Evolutionary conservation across 305 asterid species (phyloP).

Genomic region (Fraxinus velutina): DNA sequence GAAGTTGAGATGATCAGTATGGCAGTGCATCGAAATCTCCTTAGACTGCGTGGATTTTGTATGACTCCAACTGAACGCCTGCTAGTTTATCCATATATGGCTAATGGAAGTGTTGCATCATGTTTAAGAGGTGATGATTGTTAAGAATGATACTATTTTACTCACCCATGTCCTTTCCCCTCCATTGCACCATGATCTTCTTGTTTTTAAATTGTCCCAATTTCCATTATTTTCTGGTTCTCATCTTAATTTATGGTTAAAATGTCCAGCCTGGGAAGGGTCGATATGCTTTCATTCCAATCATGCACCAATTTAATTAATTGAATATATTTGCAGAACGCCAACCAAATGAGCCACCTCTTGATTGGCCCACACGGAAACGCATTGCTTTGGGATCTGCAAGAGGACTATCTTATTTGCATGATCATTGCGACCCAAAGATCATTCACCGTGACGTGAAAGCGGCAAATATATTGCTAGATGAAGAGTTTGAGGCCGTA

Average conservation of each 20-base stretch:
- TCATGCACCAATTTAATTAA: neutral
- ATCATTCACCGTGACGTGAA: constrained; percentile 61
- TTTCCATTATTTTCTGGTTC: neutral
- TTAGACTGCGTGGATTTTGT: constrained; percentile 55
- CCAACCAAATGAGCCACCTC: constrained; percentile 50
- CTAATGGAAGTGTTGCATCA: constrained; percentile 64
- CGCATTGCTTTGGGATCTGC: constrained; percentile 57
- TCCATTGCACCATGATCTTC: neutral
- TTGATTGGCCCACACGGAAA: constrained; percentile 54
- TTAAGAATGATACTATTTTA: constrained; percentile 7
- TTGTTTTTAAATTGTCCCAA: neutral
- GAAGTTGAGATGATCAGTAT: constrained; percentile 59
- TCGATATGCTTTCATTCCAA: neutral
- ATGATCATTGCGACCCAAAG: constrained; percentile 60
- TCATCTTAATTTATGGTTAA: neutral
- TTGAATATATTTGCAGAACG: constrained; percentile 36
- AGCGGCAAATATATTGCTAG: constrained; percentile 57
- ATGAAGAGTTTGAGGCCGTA: constrained; percentile 62
- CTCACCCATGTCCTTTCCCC: neutral
- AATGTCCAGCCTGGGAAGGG: neutral
- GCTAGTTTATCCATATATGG: constrained; percentile 63
- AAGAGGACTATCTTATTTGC: constrained; percentile 53
- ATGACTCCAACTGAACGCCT: constrained; percentile 56
- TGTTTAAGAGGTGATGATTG: constrained; percentile 48
- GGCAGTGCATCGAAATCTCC: constrained; percentile 60